Evolutionary conservation across 345 rosid genomes (phyloP), one percentile per base, ranked within the genome.

Genomic region (Pelargonium nanum): DNA sequence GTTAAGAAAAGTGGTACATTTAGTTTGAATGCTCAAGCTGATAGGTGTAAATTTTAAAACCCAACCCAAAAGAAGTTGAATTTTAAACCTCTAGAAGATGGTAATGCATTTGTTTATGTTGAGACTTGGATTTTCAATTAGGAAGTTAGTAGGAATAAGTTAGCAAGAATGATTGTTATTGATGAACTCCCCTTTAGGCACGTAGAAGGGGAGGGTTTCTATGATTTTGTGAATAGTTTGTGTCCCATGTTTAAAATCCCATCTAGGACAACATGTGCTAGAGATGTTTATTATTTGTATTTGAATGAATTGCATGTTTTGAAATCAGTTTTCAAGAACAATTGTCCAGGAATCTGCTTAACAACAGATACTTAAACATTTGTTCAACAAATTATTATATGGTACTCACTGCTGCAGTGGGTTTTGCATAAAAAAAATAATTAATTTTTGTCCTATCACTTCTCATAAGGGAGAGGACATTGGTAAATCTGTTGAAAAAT

Each of bases 111-210:
- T 20, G 10, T 22, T 28, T 7, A 0, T 0, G n/a, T n/a, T n/a
- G n/a, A n/a, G n/a, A n/a, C n/a, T n/a, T 61, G 30, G 54, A 63
- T 26, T 22, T 63, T 63, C 54, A 58, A 63, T 22, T 26, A 53
- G 23, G 48, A 51, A 8, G 57, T 52, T 20, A 26, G 59, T 16
- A 20, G 44, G 19, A 28, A 17, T 15, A 40, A 61, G 15, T 56
- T 61, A 23, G 40, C 28, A 3, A 51, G 12, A 0, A 61, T 61
- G 56, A 24, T 61, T 25, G 26, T 61, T 12, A n/a, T 26, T 61
- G 65, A 4, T 19, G 65, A 52, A 53, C 28, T 61, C 19, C 45
- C 65, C 7, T 61, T 61, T 53, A 50, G 53, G 30, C 51, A 48
- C 1, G 64, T 61, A 8, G 66, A 63, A 34, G 22, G 54, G 20